Conservation (phyloP, 108 stramenopile species). For the Fistulifera solaris region DNA sequence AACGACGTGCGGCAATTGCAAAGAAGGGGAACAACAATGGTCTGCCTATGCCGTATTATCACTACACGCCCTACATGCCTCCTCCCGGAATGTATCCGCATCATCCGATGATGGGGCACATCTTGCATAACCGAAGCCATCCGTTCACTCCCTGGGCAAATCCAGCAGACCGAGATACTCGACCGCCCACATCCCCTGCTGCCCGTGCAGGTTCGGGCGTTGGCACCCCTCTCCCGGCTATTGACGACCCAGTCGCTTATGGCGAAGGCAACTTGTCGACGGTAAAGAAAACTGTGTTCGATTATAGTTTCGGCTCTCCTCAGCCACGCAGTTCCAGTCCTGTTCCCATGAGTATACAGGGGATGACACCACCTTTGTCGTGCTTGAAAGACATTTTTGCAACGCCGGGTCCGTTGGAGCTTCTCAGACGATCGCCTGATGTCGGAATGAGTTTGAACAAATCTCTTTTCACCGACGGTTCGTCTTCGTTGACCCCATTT, state of each 20-base stretch:
- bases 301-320: slow-evolving; percentile 13
- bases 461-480: slow-evolving; percentile 31
- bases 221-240: not conserved
- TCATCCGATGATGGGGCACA: not conserved
- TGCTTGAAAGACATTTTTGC: slow-evolving; percentile 28
- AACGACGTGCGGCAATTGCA: not conserved
- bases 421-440: slow-evolving; percentile 23
- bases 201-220: not conserved
- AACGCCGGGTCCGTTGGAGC: slow-evolving; percentile 18
- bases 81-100: slow-evolving; percentile 1
- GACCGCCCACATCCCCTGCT: not conserved
- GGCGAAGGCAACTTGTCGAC: not conserved
- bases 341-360: slow-evolving; percentile 19
- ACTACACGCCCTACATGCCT: slow-evolving; percentile 8
- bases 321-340: slow-evolving; percentile 17
- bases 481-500: slow-evolving; percentile 3
- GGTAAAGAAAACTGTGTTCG: slow-evolving; percentile 23
- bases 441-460: slow-evolving; percentile 33
- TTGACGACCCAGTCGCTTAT: not conserved
- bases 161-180: not conserved
- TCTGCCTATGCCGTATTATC: not conserved
- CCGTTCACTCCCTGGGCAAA: not conserved
- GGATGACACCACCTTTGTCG: slow-evolving; percentile 37
- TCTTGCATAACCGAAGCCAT: not conserved
- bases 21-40: not conserved